phyloP scores from a whole-genome alignment of 2,329 filamentous ascomycete species.

The Aspergillus spinulosporus region DNA sequence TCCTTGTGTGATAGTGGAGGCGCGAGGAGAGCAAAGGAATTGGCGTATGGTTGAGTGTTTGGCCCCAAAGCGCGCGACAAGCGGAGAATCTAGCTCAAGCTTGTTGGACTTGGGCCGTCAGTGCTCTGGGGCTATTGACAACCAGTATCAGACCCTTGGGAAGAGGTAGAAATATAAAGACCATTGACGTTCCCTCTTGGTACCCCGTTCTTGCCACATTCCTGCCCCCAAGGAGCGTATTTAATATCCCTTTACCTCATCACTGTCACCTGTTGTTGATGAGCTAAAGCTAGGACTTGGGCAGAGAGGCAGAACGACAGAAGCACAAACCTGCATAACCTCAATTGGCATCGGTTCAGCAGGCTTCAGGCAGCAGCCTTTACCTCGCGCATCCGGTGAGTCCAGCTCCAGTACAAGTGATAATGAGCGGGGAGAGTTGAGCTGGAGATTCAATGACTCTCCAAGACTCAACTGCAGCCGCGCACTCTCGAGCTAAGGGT shows the following conservation, averaged over 20 bases:
- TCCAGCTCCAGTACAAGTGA: not conserved
- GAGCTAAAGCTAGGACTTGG: constrained; percentile 3
- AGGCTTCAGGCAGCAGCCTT: not conserved
- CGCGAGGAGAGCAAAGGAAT: not conserved
- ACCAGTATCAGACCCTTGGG: not conserved
- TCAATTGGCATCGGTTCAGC: not conserved
- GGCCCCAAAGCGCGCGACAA: constrained; percentile 27
- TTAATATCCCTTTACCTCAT: constrained; percentile 4
- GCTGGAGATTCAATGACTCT: not conserved
- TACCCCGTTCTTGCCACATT: not conserved
- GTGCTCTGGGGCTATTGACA: not conserved
- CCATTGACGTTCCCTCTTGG: not conserved
- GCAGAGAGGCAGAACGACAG: constrained; percentile 3
- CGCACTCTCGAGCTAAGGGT: constrained; percentile 20
- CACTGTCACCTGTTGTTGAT: not conserved
- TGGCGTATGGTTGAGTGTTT: constrained; percentile 9
- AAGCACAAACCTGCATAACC: not conserved
- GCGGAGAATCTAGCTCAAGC: constrained; percentile 10
- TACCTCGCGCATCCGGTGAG: not conserved
- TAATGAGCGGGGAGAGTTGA: not conserved
- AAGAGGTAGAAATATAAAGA: constrained; percentile 2
- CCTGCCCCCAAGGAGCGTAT: not conserved
- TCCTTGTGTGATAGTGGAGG: not conserved
- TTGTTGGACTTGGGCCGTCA: constrained; percentile 6
- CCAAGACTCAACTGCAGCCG: constrained; percentile 16